A percentile compares a stretch with the other conserved stretches of the same genome.
These are phyloP conservation scores for Saccharomyces eubayanus DNA, from an alignment of 805 yeast genomes.

Conservation along the genomic window DNA sequence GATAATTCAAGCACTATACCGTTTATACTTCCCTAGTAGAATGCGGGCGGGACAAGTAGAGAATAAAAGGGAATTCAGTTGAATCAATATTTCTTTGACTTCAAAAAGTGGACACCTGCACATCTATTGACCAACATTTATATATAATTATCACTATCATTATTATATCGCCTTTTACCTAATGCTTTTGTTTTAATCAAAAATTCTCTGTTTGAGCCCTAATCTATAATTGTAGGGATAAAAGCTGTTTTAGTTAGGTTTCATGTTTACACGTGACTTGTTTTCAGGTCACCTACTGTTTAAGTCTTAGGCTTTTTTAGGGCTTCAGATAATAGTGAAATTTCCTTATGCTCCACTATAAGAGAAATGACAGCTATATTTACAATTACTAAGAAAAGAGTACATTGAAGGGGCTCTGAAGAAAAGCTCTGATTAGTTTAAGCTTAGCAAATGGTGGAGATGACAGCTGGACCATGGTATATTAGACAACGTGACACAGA, in stretches of 20 bases:
- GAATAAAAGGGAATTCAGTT: not conserved
- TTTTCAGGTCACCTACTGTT: not conserved
- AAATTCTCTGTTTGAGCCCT: not conserved
- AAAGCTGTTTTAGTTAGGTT: not conserved
- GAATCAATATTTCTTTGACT: not conserved
- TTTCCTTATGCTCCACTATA: not conserved
- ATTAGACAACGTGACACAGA: constrained; percentile 21
- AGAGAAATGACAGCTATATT: not conserved
- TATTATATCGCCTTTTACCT: not conserved
- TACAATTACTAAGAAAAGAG: not conserved
- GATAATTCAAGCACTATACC: not conserved
- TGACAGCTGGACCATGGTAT: constrained; percentile 17
- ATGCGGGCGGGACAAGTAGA: not conserved
- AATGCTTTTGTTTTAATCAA: not conserved
- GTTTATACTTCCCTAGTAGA: not conserved
- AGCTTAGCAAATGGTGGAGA: not conserved
- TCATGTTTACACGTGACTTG: not conserved
- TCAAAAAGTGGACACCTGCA: not conserved
- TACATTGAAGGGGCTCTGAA: not conserved
- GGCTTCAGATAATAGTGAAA: not conserved
- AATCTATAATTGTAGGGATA: not conserved
- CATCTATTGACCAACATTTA: not conserved
- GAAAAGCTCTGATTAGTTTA: not conserved
- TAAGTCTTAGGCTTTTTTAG: not conserved
- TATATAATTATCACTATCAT: not conserved